Base-by-base conservation (phyloP, 768 basidiomycete genomes). In the Tricholoma flavovirens region DNA sequence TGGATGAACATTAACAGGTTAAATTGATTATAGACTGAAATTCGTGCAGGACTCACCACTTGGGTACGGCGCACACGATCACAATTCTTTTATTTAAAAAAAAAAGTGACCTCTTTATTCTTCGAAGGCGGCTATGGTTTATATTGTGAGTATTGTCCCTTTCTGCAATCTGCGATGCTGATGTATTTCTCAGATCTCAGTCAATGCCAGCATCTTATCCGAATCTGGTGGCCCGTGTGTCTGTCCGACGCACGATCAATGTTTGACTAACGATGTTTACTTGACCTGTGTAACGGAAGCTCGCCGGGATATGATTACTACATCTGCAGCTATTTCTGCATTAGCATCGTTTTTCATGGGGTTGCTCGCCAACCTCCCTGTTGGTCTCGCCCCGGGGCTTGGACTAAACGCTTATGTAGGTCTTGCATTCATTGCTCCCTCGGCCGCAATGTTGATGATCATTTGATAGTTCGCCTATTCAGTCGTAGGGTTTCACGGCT, bases 371-470 rank as follows among this genome's bases (percentile, higher is more conserved):
- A 94, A 94, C 66, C 74, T 94, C n/a, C 91, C 91, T 1, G 82
- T 94, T n/a, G 90, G 87, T 26, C 81, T 93, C 71, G 91, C 90
- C 1, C 91, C 91, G 21, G 91, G 91, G 55, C 77, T 94, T 59
- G 91, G 91, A 54, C 72, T 91, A 26, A 89, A 90, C 59, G 88
- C 88, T 36, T 90, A 90, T 61, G 88, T 88, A 67, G 59, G 85
- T 73, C 12, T 33, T 22, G 21, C 55, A 15, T 56, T 22, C 48
- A 3, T 45, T 21, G 12, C n/a, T 36, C 6, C 11, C 35, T 42
- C 21, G 22, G 43, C 46, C 32, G 54, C 32, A 52, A 38, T 17
- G 3, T n/a, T 45, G 24, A 42, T 40, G 24, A 12, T 5, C n/a
- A 17, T 24, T 22, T 7, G 8, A 7, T 64, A 91, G 87, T 92